These are phyloP conservation scores for Starmera stellimalicola DNA, from an alignment of 1,139 yeast species.

Conservation along the genomic window DNA sequence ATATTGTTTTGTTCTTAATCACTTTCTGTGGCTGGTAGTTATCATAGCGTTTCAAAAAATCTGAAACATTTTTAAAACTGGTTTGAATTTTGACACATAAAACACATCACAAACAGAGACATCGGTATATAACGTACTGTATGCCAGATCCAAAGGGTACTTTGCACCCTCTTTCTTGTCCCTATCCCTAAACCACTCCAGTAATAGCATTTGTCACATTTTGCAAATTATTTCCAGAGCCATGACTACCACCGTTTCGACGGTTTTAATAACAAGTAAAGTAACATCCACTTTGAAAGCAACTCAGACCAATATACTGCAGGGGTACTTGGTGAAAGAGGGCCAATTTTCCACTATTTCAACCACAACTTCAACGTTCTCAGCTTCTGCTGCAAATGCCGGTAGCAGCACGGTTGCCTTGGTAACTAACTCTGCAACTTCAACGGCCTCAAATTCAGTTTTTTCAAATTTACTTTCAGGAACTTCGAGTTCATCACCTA, in stretches of 20 bases:
- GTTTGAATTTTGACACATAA: no score
- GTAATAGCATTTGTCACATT: no score
- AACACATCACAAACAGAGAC: no score
- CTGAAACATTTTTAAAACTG: no score
- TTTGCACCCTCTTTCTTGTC: no score
- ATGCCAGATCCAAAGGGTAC: no score
- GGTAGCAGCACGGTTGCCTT: not conserved
- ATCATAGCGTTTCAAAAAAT: no score
- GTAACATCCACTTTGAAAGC: slow-evolving; percentile 9
- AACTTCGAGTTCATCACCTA: slow-evolving; percentile 3
- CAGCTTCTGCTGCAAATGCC: not conserved
- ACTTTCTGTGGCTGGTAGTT: no score
- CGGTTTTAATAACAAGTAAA: not conserved
- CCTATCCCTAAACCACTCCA: no score
- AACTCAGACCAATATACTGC: not conserved
- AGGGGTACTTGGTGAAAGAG: not conserved
- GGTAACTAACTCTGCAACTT: not conserved
- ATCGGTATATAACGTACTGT: no score
- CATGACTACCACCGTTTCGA: not conserved
- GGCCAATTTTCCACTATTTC: slow-evolving; percentile 2
- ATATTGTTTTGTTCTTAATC: no score
- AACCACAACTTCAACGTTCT: slow-evolving; percentile 1
- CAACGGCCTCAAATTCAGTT: slow-evolving; percentile 2
- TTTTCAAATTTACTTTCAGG: slow-evolving; percentile 1
- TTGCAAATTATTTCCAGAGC: no score